Base-by-base conservation (phyloP, 192 early-diverging fungal species). In the Pilaira anomala region DNA sequence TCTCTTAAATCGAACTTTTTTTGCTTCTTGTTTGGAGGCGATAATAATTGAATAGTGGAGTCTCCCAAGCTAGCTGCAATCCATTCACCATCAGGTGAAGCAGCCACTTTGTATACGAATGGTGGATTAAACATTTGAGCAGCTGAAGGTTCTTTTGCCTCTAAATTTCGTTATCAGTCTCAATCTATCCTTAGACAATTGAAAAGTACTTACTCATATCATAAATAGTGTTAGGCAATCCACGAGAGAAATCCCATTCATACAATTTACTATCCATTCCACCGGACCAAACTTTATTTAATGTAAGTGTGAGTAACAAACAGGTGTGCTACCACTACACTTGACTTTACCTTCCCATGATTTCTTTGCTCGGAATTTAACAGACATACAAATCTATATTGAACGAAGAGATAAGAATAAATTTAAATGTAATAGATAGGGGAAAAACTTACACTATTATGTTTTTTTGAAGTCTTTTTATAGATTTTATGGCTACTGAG, bases 71-170 rank as follows among this genome's bases (percentile, higher is more conserved):
- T 76, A 39, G 76, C 62, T 9, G 76, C 80, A 29, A 74, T 59
- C 33, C 67, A 70, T 21, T 69, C 67, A 12, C 78, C 80, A 28
- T 73, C 67, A 9, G 66, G 62, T 63, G 75, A 73, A 4, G 55
- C 30, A 1, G 57, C 69, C 18, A 83, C 63, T 21, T 76, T 67
- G 33, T 83, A 79, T n/a, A 83, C 78, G 71, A 83, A 83, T 0
- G 80, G 80, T 16, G 80, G 80, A 28, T 83, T 83, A 64, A 79
- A 79, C 51, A 83, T 59, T 54, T 82, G 80, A 14, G 71, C 68
- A 4, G 72, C 33, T 40, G 49, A 36, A 28, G 73, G 59, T 39
- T 75, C 46, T 22, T 44, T 55, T 2, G 55, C 39, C 40, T 62
- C 55, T 63, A 24, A 16, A 50, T 18, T 55, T 25, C 3, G 30